These are phyloP conservation scores for Catenaria anguillulae DNA, from an alignment of 371 early-diverging fungal genomes.

Conservation along the genomic window DNA sequence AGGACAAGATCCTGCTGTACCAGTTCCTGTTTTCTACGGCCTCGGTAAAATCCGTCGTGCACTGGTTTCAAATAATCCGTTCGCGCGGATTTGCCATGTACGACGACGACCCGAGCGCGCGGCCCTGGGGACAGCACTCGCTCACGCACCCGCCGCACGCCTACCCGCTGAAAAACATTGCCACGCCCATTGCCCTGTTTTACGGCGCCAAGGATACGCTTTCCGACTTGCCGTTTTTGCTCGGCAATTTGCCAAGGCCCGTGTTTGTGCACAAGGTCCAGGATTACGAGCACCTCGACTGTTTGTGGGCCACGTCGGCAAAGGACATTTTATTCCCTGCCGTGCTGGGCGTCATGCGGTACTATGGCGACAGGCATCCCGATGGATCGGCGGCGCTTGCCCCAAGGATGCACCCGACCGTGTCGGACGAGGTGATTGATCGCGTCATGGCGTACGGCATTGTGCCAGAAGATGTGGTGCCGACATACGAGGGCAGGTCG, in stretches of 20 bases:
- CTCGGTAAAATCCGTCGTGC: slow-evolving; percentile 80
- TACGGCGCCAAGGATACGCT: slow-evolving; percentile 78
- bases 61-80: slow-evolving; percentile 92
- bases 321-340: background rate
- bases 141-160: slow-evolving; percentile 18
- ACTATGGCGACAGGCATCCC: background rate
- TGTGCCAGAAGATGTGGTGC: too few species aligned
- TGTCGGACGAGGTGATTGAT: background rate
- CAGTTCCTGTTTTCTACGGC: slow-evolving; percentile 78
- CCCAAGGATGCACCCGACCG: background rate
- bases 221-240: slow-evolving; percentile 48
- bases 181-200: slow-evolving; percentile 72
- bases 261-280: slow-evolving; percentile 45
- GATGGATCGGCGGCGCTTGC: background rate
- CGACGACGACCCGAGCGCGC: slow-evolving; percentile 47
- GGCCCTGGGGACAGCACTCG: slow-evolving; percentile 12
- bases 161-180: slow-evolving; percentile 68
- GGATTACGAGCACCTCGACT: slow-evolving; percentile 37
- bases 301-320: slow-evolving; percentile 3
- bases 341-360: background rate
- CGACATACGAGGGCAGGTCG: too few species aligned
- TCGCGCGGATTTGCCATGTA: slow-evolving; percentile 78
- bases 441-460: background rate
- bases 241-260: slow-evolving; percentile 39
- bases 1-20: slow-evolving; percentile 64